Conservation (phyloP, 2,329 filamentous ascomycete species). For the Phialocephala subalpina region DNA sequence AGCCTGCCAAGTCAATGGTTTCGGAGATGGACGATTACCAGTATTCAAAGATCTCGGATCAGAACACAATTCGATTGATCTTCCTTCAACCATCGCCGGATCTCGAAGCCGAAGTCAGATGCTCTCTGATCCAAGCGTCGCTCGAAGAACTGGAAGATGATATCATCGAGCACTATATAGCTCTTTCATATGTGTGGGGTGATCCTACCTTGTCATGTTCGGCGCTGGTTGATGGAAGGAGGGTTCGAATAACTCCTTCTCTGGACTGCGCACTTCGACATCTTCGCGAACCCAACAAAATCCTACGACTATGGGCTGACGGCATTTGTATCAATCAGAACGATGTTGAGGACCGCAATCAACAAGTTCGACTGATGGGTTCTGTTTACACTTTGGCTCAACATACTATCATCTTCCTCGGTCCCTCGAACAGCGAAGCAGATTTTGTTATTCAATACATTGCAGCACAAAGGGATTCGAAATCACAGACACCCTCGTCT, state of each 20-base stretch:
- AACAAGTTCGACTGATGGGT: slow-evolving; percentile 22
- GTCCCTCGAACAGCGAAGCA: background rate
- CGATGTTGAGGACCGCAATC: slow-evolving; percentile 16
- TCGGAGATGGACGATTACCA: slow-evolving; percentile 4
- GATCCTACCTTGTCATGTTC: background rate
- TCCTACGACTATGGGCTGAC: slow-evolving; percentile 25
- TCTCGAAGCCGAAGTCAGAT: slow-evolving; percentile 18
- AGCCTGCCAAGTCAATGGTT: slow-evolving; percentile 1
- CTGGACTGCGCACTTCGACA: slow-evolving; percentile 26
- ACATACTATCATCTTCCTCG: slow-evolving; percentile 28
- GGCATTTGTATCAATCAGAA: slow-evolving; percentile 29
- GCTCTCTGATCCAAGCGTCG: slow-evolving; percentile 16
- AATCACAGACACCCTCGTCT: background rate
- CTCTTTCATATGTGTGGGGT: slow-evolving; percentile 32
- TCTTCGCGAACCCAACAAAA: slow-evolving; percentile 11
- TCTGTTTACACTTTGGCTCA: slow-evolving; percentile 17
- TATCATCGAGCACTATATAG: slow-evolving; percentile 20
- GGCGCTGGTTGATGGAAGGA: slow-evolving; percentile 20
- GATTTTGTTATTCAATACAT: slow-evolving; percentile 5
- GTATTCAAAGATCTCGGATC: slow-evolving; percentile 12
- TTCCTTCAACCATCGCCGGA: slow-evolving; percentile 12
- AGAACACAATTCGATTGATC: slow-evolving; percentile 15
- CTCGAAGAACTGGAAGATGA: slow-evolving; percentile 21
- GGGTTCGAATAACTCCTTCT: slow-evolving; percentile 18
- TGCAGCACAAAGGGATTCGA: background rate